A percentile compares a stretch with the other conserved stretches of the same genome.
phyloP scores from a whole-genome alignment of 768 basidiomycete species.

The Suillus subaureus region DNA sequence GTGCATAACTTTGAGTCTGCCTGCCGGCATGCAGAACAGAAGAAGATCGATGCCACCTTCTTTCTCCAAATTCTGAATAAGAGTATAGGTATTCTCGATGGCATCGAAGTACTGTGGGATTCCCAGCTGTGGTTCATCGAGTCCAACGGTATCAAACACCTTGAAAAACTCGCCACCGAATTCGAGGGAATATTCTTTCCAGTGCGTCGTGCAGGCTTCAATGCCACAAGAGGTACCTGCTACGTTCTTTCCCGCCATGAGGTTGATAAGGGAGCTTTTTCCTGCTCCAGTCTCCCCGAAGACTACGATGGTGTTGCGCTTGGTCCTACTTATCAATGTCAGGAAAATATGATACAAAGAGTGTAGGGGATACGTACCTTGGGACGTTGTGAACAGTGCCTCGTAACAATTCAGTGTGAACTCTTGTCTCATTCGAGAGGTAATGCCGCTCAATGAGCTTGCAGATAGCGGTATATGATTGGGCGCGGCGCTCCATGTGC shows the following conservation, averaged over 20 bases:
- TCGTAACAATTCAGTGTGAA: not conserved
- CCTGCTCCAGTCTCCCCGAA: conserved; percentile 44
- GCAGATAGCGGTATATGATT: conserved; percentile 25
- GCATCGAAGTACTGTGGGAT: conserved; percentile 27
- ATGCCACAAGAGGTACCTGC: conserved; percentile 30
- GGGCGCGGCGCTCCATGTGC: not conserved
- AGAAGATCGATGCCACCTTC: conserved; percentile 42
- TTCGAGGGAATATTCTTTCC: conserved; percentile 25
- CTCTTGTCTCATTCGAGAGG: not conserved
- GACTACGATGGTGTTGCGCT: conserved; percentile 33
- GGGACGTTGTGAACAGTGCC: not conserved
- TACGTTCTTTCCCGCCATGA: conserved; percentile 26
- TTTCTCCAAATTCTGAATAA: conserved; percentile 35
- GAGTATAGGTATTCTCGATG: conserved; percentile 29
- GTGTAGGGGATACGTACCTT: not conserved
- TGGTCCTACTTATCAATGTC: conserved; percentile 16
- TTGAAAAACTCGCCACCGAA: conserved; percentile 21
- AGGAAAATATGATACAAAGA: not conserved
- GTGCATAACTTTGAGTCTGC: conserved; percentile 37
- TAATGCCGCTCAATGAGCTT: not conserved
- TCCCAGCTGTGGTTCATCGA: conserved; percentile 32
- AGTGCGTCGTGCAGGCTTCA: conserved; percentile 38
- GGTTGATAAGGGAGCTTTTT: conserved; percentile 34
- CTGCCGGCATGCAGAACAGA: conserved; percentile 40
- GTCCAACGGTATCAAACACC: conserved; percentile 39